Evolutionary conservation across 179 eudicot species (phyloP), one percentile per base, ranked within the genome.

Genomic region (Drosera spatulata): DNA sequence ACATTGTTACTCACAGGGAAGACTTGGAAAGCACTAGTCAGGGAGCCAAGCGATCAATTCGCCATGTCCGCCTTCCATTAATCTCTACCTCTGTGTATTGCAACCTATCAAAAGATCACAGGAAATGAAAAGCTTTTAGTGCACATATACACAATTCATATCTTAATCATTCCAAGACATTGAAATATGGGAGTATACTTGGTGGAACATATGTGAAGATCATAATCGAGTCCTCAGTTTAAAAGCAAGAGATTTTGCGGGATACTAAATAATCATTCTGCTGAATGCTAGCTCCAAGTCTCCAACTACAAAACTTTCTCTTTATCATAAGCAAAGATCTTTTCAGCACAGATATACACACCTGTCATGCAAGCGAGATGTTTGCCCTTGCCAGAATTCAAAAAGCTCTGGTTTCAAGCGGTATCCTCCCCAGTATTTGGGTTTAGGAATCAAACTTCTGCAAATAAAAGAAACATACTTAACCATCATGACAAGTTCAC

Each of bases 301-400:
- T 22, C 33, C 33, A 22, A 22, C 33, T 22, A 22, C 33, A 22
- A 22, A 22, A 1, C 33, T 22, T 22, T 22, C 33, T 22, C 33
- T 22, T 22, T 22, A 22, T 22, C 33, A 22, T 22, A 22, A 22
- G 33, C 33, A 22, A 22, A 22, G 0, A 22, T 22, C 33, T 22
- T 22, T 22, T 22, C 33, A 22, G 33, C 33, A 22, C 33, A 22
- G 33, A 22, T 22, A 0, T 22, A 22, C 33, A 22, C 66, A 93
- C 99, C 97, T 86, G 70, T 90, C 97, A 75, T 94, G 99, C 74
- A 94, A 71, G 66, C 97, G 96, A 62, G 99, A 94, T 62, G 84
- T 80, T 58, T 94, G 97, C 62, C 99, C 99, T 75, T 94, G 99
- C 99, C 99, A 94, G 75, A 90, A 94, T 76, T 94, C 99, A 59